These are phyloP conservation scores for Cubamyces sp. DNA, from an alignment of 768 basidiomycete species.

Conservation along the genomic window DNA sequence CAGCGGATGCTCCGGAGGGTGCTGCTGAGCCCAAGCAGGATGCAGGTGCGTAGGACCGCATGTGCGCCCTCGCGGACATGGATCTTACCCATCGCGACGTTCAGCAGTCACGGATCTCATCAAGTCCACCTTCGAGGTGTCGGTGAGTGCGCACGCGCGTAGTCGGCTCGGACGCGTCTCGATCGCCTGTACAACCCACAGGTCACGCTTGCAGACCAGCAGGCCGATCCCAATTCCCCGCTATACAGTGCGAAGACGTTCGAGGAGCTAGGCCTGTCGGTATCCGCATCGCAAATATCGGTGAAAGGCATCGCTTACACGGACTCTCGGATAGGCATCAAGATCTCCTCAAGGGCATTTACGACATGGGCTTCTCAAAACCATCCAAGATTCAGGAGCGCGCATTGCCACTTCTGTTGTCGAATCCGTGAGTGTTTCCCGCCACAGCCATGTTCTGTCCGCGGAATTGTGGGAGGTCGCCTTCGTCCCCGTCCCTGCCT, in stretches of 20 bases:
- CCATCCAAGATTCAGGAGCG: constrained; percentile 99
- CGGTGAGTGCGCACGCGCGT: constrained; percentile 49
- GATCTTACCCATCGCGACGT: constrained; percentile 13
- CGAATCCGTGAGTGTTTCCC: constrained; percentile 73
- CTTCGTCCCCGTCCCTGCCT: background rate
- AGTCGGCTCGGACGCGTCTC: constrained; percentile 10
- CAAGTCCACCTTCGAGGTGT: constrained; percentile 82
- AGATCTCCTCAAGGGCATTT: constrained; percentile 92
- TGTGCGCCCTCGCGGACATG: background rate
- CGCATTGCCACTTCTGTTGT: constrained; percentile 87
- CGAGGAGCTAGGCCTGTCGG: constrained; percentile 93
- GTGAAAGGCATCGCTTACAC: constrained; percentile 56
- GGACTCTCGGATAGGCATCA: constrained; percentile 55
- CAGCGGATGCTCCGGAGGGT: background rate
- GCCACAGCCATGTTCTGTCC: background rate
- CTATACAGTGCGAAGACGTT: constrained; percentile 92
- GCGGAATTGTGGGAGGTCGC: background rate
- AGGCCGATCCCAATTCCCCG: constrained; percentile 94
- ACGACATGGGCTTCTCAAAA: constrained; percentile 94
- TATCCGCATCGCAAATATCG: constrained; percentile 55
- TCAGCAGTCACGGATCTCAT: constrained; percentile 54
- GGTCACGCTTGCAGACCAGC: constrained; percentile 97
- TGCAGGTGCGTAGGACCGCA: constrained; percentile 13
- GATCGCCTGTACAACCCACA: constrained; percentile 34
- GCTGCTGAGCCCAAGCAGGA: constrained; percentile 10